phyloP scores from a whole-genome alignment of 2,329 filamentous ascomycete genomes.

The Pseudopithomyces maydicus region DNA sequence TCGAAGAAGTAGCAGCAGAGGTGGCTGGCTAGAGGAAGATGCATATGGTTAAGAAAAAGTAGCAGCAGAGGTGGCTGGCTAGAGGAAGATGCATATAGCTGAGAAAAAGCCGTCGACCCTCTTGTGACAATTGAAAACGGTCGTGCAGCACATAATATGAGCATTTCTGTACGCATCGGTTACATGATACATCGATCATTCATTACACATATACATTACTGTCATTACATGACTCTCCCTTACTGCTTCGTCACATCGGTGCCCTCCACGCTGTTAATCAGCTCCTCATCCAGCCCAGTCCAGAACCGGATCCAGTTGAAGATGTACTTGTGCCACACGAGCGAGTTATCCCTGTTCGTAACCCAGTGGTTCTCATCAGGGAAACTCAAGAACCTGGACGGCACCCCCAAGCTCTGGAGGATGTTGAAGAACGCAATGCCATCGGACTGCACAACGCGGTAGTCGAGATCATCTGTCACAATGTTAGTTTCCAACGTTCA shows the following conservation, averaged over 20 bases:
- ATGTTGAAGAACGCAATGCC: constrained; percentile 85
- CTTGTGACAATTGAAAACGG: no score
- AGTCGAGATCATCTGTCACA: constrained; percentile 70
- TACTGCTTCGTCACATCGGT: constrained; percentile 36
- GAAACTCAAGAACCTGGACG: constrained; percentile 79
- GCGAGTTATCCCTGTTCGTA: constrained; percentile 83
- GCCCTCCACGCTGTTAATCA: constrained; percentile 28
- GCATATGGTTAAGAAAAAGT: no score
- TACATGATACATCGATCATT: not conserved
- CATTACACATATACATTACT: not conserved
- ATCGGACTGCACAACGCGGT: constrained; percentile 83
- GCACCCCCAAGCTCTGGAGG: constrained; percentile 74
- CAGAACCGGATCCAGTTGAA: constrained; percentile 45
- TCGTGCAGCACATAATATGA: no score
- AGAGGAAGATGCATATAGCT: no score
- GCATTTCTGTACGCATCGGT: not conserved
- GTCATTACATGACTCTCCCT: not conserved
- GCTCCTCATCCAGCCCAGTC: constrained; percentile 35
- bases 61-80: no score
- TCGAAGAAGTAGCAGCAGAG: no score
- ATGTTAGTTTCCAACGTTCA: not conserved
- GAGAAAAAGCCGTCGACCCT: no score
- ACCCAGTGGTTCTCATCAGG: constrained; percentile 84
- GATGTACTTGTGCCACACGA: constrained; percentile 76
- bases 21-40: no score